Conservation (phyloP, 192 early-diverging fungal genomes). For the Coemansia sp. region DNA sequence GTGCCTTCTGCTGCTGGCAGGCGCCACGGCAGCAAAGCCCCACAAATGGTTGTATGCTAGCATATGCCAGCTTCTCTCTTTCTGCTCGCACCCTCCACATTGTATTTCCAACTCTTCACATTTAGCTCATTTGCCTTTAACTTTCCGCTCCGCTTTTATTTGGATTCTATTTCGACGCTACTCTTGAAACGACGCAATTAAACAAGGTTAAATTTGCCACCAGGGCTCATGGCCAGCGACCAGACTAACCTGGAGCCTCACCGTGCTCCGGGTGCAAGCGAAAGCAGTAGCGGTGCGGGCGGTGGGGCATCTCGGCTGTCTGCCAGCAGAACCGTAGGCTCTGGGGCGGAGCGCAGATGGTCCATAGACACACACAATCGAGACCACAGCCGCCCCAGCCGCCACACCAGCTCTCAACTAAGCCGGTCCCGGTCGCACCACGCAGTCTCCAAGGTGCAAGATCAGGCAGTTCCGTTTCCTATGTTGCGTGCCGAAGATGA, state of each 20-base stretch:
- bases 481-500: slow-evolving; percentile 45
- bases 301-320: neutral
- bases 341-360: slow-evolving; percentile 8
- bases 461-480: slow-evolving; percentile 35
- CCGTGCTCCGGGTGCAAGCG: slow-evolving; percentile 3
- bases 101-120: neutral
- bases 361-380: slow-evolving; percentile 3
- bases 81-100: neutral
- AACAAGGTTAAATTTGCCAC: too few relatives aligned
- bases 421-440: slow-evolving; percentile 25
- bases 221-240: neutral
- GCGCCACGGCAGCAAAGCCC: neutral
- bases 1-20: neutral
- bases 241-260: neutral
- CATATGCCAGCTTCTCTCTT: neutral
- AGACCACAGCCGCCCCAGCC: neutral
- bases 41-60: neutral
- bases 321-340: neutral
- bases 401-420: slow-evolving; percentile 5
- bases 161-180: neutral
- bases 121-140: neutral
- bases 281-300: neutral
- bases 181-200: neutral
- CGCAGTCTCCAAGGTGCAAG: neutral
- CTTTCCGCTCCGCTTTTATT: neutral